Evolutionary conservation across 2,329 filamentous ascomycete genomes (phyloP).

Genomic region (Sarocladium strictum): DNA sequence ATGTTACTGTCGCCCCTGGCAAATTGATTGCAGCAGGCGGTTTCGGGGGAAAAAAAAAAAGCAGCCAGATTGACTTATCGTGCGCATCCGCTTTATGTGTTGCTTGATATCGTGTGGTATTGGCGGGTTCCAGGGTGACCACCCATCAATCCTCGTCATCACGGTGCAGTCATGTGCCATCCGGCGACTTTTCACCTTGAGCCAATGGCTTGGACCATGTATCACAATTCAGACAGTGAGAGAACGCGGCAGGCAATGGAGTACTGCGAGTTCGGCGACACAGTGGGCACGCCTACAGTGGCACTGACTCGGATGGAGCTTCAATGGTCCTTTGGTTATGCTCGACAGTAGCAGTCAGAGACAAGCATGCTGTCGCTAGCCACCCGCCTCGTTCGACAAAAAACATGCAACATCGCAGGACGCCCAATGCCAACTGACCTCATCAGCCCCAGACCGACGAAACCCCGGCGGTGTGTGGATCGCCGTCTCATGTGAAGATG

Average conservation of each 20-base stretch:
- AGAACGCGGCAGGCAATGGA: too few relatives aligned
- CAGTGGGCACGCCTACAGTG: not conserved
- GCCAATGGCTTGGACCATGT: not conserved
- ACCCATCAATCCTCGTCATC: not conserved
- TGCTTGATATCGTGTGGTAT: too few relatives aligned
- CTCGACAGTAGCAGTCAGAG: too few relatives aligned
- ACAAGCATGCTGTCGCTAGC: too few relatives aligned
- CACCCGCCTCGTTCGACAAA: not conserved
- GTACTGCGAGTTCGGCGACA: not conserved
- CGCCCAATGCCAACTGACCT: not conserved
- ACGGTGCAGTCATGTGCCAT: not conserved
- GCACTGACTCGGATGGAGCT: not conserved
- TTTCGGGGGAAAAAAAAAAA: too few relatives aligned
- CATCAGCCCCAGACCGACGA: not conserved
- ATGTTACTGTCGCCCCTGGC: too few relatives aligned
- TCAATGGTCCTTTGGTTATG: too few relatives aligned
- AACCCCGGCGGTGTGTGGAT: not conserved
- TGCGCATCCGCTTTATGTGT: too few relatives aligned
- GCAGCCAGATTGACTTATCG: not conserved
- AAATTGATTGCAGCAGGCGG: too few relatives aligned
- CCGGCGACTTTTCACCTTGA: not conserved
- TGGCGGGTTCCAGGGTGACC: not conserved
- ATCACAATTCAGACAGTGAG: not conserved
- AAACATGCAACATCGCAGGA: not conserved
- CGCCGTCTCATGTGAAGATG: not conserved